Evolutionary conservation across 2,329 filamentous ascomycete species (phyloP), one percentile per base, ranked within the genome.

Genomic region (Tolypocladium nubicola): DNA sequence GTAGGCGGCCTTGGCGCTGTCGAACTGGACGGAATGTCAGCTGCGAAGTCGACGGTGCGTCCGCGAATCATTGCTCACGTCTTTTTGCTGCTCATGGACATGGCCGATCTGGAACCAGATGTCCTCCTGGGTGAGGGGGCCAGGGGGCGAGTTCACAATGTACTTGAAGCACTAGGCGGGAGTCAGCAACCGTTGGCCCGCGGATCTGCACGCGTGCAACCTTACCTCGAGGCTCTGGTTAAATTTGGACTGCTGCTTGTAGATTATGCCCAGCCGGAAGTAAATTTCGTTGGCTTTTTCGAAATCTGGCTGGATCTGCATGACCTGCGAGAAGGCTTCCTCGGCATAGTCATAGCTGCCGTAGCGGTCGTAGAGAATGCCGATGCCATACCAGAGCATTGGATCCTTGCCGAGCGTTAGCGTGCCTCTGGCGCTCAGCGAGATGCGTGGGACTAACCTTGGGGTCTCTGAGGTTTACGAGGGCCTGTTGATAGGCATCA

Each of bases 51-150:
- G 33, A 13, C 4, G 55, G 9, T 19, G 35, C 6, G 26, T 5
- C 35, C 7, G 19, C 5, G n/a, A n/a, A n/a, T 23, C 23, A 5
- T 19, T 19, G 80, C 90, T 76, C 79, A 96, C 92, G 68, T 99
- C 94, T 80, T 97, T 97, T 73, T 97, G 93, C 68, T 97, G 94
- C 70, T 99, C 94, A 67, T 99, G 92, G 54, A 99, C 94, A 71
- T 99, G 94, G 33, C 94, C 94, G 68, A 99, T 97, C 73, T 99
- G 94, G 77, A 99, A 99, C 93, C 93, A 97, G 60, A 99, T 99
- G 66, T 99, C 94, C 72, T 97, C 93, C 71, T 97, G 92, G 0
- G 92, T 97, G 65, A 99, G 74, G 2, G 94, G 94, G 4, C 90
- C 86, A 3, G 94, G 94, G 35, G 94, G 93, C 56, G 96, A 92